Percentiles rank a stretch among this genome's conserved stretches.
Evolutionary conservation across 345 rosid species (phyloP).

Genomic region (Sonneratia caseolaris): DNA sequence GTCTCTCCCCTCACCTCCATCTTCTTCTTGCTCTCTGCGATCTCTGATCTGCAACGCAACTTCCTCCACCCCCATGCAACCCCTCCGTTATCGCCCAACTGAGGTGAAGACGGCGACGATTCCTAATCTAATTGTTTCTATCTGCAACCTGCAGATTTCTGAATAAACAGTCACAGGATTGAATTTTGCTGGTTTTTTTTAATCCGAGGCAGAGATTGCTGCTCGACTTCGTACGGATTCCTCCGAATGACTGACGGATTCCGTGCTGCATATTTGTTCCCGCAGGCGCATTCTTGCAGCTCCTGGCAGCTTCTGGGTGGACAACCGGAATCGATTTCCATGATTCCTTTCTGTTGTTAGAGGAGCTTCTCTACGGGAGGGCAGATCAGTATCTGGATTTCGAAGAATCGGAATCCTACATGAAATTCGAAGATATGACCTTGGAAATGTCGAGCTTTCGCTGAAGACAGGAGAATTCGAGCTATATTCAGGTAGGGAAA

Average conservation of each 20-base stretch:
- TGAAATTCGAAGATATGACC: slow-evolving; percentile 11
- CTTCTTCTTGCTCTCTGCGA: not conserved
- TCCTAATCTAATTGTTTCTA: not conserved
- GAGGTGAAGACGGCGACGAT: not conserved
- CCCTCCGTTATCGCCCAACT: not conserved
- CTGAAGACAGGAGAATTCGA: slow-evolving; percentile 12
- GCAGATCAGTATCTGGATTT: slow-evolving; percentile 14
- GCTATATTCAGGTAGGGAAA: slow-evolving; percentile 3
- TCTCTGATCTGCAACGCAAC: slow-evolving; percentile 1
- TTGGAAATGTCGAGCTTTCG: slow-evolving; percentile 25
- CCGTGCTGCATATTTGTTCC: not conserved
- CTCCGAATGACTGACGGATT: not conserved
- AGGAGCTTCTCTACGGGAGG: not conserved
- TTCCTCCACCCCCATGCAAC: not conserved
- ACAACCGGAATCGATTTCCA: slow-evolving; percentile 8
- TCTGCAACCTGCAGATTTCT: not conserved
- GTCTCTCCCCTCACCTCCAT: not conserved
- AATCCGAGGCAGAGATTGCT: not conserved
- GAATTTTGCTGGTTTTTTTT: not conserved
- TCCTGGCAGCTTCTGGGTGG: not conserved
- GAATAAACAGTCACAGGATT: not conserved
- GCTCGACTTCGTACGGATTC: not conserved
- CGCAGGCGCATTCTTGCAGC: slow-evolving; percentile 10
- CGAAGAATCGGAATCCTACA: slow-evolving; percentile 15
- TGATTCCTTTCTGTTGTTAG: not conserved